These are phyloP conservation scores for Rubia peregrina DNA, from an alignment of 305 asterid species.

Conservation along the genomic window DNA sequence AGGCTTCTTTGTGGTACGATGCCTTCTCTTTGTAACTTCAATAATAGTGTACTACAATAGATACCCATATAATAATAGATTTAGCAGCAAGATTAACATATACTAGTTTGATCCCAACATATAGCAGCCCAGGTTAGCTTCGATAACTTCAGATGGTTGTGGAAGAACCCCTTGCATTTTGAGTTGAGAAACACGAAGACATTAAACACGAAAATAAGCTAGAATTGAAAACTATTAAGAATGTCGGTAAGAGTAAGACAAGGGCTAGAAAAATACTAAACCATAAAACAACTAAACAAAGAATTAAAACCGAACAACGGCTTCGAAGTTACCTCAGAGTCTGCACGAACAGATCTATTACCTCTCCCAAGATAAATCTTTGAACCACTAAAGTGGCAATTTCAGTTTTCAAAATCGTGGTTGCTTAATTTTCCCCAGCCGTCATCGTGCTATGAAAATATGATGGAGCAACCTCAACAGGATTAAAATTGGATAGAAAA, in stretches of 20 bases:
- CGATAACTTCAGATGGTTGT: conserved; percentile 37
- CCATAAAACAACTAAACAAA: neutral
- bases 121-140: conserved; percentile 43
- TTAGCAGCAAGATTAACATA: neutral
- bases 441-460: neutral
- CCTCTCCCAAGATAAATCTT: conserved; percentile 38
- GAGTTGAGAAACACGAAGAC: conserved; percentile 37
- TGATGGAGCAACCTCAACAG: neutral
- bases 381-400: conserved; percentile 32
- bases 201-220: conserved; percentile 4
- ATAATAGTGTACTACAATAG: conserved; percentile 25
- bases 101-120: conserved; percentile 10
- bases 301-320: neutral
- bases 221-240: neutral
- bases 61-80: neutral
- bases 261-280: neutral
- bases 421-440: neutral
- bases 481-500: too few species aligned
- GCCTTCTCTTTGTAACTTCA: conserved; percentile 30
- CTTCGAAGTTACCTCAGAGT: conserved; percentile 34
- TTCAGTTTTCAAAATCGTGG: conserved; percentile 63
- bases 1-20: conserved; percentile 31
- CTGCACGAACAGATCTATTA: conserved; percentile 33
- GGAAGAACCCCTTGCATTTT: conserved; percentile 39
- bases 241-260: neutral